Evolutionary conservation across 1,284 basidiomycete species (phyloP).

Genomic region (Microbotryomycetes sp.): DNA sequence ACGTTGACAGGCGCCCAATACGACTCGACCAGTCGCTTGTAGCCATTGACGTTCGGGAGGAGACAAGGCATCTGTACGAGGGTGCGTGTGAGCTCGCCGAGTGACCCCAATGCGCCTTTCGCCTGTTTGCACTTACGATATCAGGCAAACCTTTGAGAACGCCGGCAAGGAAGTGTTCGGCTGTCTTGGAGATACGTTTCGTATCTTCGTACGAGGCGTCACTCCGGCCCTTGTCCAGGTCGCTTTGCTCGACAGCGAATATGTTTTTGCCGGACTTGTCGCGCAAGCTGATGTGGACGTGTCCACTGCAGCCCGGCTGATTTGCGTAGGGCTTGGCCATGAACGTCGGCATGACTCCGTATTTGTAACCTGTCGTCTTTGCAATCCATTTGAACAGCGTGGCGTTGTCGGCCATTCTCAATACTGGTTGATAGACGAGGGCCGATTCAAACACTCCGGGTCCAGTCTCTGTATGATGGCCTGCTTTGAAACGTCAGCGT

Average conservation of each 20-base stretch:
- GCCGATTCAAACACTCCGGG: constrained; percentile 82
- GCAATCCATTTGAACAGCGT: constrained; percentile 85
- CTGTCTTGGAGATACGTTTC: constrained; percentile 70
- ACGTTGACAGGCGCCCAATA: constrained; percentile 39
- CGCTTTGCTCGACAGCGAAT: constrained; percentile 61
- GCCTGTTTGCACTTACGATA: constrained; percentile 41
- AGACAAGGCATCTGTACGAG: constrained; percentile 35
- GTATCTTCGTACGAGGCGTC: constrained; percentile 72
- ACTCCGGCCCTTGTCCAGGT: constrained; percentile 56
- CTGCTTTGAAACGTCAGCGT: constrained; percentile 6
- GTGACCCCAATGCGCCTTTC: too few relatives aligned
- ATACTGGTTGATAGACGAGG: constrained; percentile 74
- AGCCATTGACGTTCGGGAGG: constrained; percentile 45
- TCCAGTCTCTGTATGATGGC: constrained; percentile 72
- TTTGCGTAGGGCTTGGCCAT: constrained; percentile 77
- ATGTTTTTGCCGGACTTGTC: constrained; percentile 63
- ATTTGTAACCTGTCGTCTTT: constrained; percentile 79
- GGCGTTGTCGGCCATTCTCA: constrained; percentile 87
- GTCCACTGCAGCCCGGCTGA: constrained; percentile 48
- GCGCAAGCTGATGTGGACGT: constrained; percentile 83
- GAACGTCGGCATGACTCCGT: constrained; percentile 84
- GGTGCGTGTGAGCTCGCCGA: background rate
- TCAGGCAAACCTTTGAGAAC: constrained; percentile 81
- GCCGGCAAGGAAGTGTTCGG: constrained; percentile 89
- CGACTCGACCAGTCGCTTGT: constrained; percentile 77